Conservation (phyloP, 2,329 filamentous ascomycete species). For the Chrysoporthe austroafricana region DNA sequence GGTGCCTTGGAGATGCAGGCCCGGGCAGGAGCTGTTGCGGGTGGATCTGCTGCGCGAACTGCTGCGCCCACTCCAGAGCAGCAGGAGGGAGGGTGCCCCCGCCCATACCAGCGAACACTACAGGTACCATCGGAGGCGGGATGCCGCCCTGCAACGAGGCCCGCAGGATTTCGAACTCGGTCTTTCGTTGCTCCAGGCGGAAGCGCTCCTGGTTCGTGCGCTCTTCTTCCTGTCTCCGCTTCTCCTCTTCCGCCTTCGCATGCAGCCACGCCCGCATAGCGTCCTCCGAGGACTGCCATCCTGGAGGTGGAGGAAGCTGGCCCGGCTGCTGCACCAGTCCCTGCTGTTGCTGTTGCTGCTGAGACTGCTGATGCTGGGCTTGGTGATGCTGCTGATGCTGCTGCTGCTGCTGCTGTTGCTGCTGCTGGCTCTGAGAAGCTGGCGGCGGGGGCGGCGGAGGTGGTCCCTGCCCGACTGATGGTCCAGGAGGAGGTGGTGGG, state of each 20-base stretch:
- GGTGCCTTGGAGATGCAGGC: conserved; percentile 57
- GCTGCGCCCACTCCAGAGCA: conserved; percentile 70
- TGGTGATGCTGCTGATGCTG: conserved; percentile 31
- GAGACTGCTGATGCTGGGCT: conserved; percentile 6
- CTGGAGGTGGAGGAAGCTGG: conserved; percentile 67
- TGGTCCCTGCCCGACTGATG: conserved; percentile 34
- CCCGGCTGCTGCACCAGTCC: conserved; percentile 41
- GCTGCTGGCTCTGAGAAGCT: conserved; percentile 34
- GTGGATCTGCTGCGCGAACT: conserved; percentile 56
- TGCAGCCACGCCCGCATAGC: conserved; percentile 73
- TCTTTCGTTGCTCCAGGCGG: conserved; percentile 71
- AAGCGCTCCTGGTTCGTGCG: conserved; percentile 66
- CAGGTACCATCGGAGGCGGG: conserved; percentile 73
- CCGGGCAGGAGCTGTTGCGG: conserved; percentile 56
- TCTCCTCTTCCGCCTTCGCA: conserved; percentile 75
- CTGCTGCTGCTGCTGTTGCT: conserved; percentile 23
- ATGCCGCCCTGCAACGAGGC: conserved; percentile 72
- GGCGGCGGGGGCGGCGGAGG: conserved; percentile 33
- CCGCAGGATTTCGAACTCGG: conserved; percentile 73
- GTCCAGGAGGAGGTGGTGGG: conserved; percentile 35
- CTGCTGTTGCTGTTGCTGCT: conserved; percentile 20
- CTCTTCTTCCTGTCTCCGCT: conserved; percentile 74
- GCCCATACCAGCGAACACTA: conserved; percentile 75
- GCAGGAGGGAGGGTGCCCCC: conserved; percentile 64
- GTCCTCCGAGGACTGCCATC: conserved; percentile 70